Conservation (phyloP, 2,329 filamentous ascomycete genomes). For the Lecanoromycetidae sp. region DNA sequence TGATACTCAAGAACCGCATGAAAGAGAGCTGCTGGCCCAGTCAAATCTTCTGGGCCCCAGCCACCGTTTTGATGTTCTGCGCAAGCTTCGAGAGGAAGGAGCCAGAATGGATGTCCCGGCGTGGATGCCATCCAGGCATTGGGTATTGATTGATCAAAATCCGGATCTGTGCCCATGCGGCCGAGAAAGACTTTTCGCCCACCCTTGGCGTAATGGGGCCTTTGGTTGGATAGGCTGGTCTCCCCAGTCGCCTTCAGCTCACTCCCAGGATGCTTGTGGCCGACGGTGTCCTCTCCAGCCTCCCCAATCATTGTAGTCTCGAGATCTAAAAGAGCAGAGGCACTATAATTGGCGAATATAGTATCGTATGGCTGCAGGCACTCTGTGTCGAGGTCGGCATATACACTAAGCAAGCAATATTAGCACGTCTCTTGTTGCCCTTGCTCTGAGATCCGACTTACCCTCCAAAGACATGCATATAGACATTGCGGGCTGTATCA, state of each 20-base stretch:
- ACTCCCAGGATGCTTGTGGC: too few relatives aligned
- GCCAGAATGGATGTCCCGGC: constrained; percentile 27
- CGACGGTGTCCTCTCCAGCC: neutral
- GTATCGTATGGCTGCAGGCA: constrained; percentile 23
- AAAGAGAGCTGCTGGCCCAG: constrained; percentile 19
- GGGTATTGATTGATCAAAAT: constrained; percentile 26
- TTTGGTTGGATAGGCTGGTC: neutral
- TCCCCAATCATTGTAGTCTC: neutral
- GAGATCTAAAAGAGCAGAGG: constrained; percentile 16
- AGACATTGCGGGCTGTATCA: constrained; percentile 26
- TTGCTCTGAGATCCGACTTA: neutral
- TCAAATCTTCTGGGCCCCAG: constrained; percentile 15
- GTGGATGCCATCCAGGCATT: constrained; percentile 30
- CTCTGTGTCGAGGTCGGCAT: constrained; percentile 26
- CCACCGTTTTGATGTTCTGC: neutral
- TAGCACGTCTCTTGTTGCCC: neutral
- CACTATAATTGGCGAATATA: constrained; percentile 21
- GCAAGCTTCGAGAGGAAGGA: constrained; percentile 20
- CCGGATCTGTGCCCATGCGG: constrained; percentile 24
- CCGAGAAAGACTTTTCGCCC: constrained; percentile 23
- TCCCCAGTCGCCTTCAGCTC: too few relatives aligned
- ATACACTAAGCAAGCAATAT: constrained; percentile 17
- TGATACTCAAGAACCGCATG: constrained; percentile 18
- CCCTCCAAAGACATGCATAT: constrained; percentile 30
- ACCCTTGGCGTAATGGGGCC: neutral